Evolutionary conservation across 768 basidiomycete genomes (phyloP), one percentile per base, ranked within the genome.

Genomic region (Tricholoma terreum): DNA sequence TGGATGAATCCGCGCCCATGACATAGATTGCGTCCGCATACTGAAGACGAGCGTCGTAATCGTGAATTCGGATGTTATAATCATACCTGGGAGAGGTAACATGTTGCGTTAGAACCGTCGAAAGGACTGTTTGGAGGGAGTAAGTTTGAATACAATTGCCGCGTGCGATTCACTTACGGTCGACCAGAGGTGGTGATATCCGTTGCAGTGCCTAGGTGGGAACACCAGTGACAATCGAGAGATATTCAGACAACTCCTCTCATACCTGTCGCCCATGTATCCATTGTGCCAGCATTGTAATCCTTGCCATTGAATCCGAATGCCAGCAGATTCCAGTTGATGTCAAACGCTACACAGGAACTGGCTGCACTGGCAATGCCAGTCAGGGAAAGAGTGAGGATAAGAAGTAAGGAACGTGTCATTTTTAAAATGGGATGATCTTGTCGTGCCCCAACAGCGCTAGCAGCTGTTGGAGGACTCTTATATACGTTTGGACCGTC

Each of bases 1-100:
- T 89, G 21, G 84, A 74, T 9, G 79, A 73, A 71, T 96, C 91
- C 1, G 84, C 92, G 63, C 88, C 86, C 40, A 94, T 69, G 27
- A 94, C 84, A 64, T 96, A 96, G 66, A 96, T 78, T 36, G 92
- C 87, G 63, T 96, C 96, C 67, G 78, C 80, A 74, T 86, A 94
- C 84, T 96, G 71, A 5, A 38, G 46, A 43, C 6, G 9, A 33
- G 24, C 27, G 51, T 42, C 19, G 52, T 38, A 31, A 6, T 31
- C 21, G 10, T 50, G 31, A 42, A 27, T 31, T 6, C 27, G 14
- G 6, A 15, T 30, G 12, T 12, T 11, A 48, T 17, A 60, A 45
- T 11, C 72, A 58, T 62, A 83, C 87, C 73, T 89, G 79, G 6
- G 89, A 81, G 50, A 91, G 80, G 72, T 86, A 91, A 72, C 90